A percentile compares a stretch with the other conserved stretches of the same genome.
Conservation (phyloP, 352 stramenopile genomes). For the Globisporangium iwayamae region DNA sequence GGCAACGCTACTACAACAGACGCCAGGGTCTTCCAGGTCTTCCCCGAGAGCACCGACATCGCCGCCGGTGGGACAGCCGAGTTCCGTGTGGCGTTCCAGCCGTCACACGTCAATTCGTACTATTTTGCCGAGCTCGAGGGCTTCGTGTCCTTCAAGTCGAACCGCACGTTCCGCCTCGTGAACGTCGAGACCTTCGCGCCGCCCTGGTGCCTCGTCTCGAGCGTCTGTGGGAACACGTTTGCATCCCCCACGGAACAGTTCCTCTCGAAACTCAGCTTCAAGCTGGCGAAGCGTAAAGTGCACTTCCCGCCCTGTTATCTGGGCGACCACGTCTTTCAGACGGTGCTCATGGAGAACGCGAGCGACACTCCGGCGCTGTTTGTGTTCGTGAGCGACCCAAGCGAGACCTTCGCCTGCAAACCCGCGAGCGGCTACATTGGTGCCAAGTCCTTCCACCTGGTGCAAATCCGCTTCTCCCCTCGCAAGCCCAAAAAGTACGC, state of each 20-base stretch:
- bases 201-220: slow-evolving; percentile 82
- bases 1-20: background rate
- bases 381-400: slow-evolving; percentile 61
- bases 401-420: slow-evolving; percentile 68
- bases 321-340: slow-evolving; percentile 89
- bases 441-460: slow-evolving; percentile 78
- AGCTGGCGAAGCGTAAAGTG: slow-evolving; percentile 48
- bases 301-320: slow-evolving; percentile 87
- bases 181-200: slow-evolving; percentile 90
- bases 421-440: slow-evolving; percentile 63
- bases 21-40: slow-evolving; percentile 60
- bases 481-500: slow-evolving; percentile 42
- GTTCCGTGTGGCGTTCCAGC: slow-evolving; percentile 85
- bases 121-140: slow-evolving; percentile 89
- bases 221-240: slow-evolving; percentile 88
- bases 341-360: slow-evolving; percentile 79
- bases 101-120: slow-evolving; percentile 75
- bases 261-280: slow-evolving; percentile 78
- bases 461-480: slow-evolving; percentile 73
- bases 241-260: slow-evolving; percentile 79
- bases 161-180: slow-evolving; percentile 92
- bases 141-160: slow-evolving; percentile 90
- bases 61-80: slow-evolving; percentile 57
- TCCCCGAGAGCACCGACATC: slow-evolving; percentile 76
- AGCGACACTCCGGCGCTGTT: slow-evolving; percentile 90